A percentile compares a stretch with the other conserved stretches of the same genome.
phyloP scores from a whole-genome alignment of 805 yeast genomes.

The Saccharomycopsis synnaedendra region DNA sequence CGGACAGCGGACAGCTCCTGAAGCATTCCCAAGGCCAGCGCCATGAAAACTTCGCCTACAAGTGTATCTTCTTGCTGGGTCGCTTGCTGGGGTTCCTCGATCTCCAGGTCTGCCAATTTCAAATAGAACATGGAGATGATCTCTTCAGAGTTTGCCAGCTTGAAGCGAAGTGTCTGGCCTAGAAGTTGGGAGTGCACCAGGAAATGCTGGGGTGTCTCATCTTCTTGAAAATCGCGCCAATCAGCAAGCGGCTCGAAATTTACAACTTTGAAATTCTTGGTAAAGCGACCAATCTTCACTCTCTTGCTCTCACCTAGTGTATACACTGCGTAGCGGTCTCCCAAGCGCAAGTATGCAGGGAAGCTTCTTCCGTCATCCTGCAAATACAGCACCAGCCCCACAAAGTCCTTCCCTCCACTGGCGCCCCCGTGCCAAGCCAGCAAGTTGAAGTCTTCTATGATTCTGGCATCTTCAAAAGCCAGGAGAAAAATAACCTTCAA shows the following conservation, averaged over 20 bases:
- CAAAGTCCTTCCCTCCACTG: conserved; percentile 18
- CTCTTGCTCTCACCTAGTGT: conserved; percentile 2
- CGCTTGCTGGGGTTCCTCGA: conserved; percentile 21
- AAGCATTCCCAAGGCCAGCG: conserved; percentile 59
- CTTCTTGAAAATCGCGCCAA: conserved; percentile 13
- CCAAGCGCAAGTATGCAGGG: conserved; percentile 4
- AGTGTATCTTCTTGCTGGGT: conserved; percentile 25
- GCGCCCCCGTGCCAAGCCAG: conserved; percentile 30
- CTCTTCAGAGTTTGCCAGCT: conserved; percentile 2
- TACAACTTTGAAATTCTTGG: conserved; percentile 6
- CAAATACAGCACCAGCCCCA: conserved; percentile 40
- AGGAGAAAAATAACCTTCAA: conserved; percentile 18
- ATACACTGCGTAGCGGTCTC: conserved; percentile 6
- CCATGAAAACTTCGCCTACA: conserved; percentile 51
- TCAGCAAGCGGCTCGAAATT: conserved; percentile 13
- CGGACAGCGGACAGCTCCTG: conserved; percentile 48
- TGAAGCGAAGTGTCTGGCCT: conserved; percentile 3
- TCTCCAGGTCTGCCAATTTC: conserved; percentile 11
- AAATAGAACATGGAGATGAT: conserved; percentile 9
- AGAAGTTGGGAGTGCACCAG: conserved; percentile 4
- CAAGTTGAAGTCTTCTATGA: conserved; percentile 34
- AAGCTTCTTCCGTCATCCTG: conserved; percentile 23
- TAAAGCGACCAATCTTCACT: conserved; percentile 6
- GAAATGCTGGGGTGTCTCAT: neutral
- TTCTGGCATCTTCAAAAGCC: conserved; percentile 28